Conservation (phyloP, 495 filamentous ascomycete species). For the Daldinia vernicosa region DNA sequence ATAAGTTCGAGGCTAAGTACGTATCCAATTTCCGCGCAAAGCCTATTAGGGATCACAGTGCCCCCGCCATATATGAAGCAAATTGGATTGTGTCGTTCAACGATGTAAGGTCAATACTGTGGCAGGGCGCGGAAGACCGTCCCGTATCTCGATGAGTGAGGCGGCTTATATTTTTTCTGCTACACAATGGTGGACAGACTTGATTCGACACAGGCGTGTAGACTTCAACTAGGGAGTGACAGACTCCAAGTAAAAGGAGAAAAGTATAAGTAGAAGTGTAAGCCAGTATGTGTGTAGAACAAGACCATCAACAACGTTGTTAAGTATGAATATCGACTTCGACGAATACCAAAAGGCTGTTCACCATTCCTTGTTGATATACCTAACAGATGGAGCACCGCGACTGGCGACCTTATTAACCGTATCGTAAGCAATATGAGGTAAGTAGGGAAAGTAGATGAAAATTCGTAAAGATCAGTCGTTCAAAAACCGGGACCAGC, state of each 20-base stretch:
- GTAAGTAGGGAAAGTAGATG: background rate
- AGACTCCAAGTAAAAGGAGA: background rate
- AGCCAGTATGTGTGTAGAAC: background rate
- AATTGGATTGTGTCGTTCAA: background rate
- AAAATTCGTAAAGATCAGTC: background rate
- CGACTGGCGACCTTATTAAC: background rate
- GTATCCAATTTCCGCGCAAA: constrained; percentile 10
- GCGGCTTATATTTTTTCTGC: background rate
- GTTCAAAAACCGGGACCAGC: background rate
- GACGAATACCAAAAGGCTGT: background rate
- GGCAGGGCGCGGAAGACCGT: background rate
- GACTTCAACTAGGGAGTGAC: background rate
- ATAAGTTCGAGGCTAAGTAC: background rate
- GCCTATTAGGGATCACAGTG: background rate
- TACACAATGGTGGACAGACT: background rate
- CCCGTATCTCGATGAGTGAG: background rate
- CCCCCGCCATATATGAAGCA: constrained; percentile 1
- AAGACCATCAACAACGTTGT: background rate
- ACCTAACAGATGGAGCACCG: background rate
- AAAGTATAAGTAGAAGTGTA: background rate
- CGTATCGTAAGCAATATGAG: background rate
- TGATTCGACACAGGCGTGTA: background rate
- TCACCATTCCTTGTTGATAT: background rate
- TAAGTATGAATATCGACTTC: background rate
- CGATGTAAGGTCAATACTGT: background rate